Conservation (phyloP, 2,329 filamentous ascomycete genomes). For the Penicillium sp. region DNA sequence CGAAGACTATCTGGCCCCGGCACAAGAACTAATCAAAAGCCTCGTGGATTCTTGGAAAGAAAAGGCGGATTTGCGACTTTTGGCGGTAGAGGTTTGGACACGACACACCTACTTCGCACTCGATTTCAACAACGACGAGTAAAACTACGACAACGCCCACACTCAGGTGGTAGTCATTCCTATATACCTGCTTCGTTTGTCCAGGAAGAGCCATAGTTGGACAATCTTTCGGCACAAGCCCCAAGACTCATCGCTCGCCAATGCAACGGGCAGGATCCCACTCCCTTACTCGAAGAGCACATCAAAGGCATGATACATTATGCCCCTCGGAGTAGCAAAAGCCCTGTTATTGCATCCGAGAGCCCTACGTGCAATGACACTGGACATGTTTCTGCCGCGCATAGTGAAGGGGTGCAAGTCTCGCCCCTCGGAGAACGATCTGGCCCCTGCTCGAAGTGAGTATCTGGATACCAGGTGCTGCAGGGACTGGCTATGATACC, state of each 20-base stretch:
- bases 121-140: slow-evolving; percentile 2
- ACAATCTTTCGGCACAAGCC: slow-evolving; percentile 1
- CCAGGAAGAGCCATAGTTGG: slow-evolving; percentile 1
- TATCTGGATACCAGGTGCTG: too few relatives aligned
- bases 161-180: slow-evolving; percentile 3
- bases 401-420: too few relatives aligned
- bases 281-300: slow-evolving; percentile 7
- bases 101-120: slow-evolving; percentile 1
- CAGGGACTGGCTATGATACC: too few relatives aligned
- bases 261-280: slow-evolving; percentile 1
- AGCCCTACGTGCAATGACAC: too few relatives aligned
- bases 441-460: too few relatives aligned
- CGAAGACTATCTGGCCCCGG: not conserved
- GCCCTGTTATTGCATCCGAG: too few relatives aligned
- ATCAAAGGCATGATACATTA: not conserved
- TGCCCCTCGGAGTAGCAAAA: too few relatives aligned
- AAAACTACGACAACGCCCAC: slow-evolving; percentile 3
- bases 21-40: not conserved
- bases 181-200: slow-evolving; percentile 6
- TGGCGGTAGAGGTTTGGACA: not conserved
- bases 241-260: not conserved
- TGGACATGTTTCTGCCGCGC: too few relatives aligned
- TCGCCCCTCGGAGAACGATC: too few relatives aligned
- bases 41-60: not conserved
- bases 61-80: not conserved